Base-by-base conservation (phyloP, 2,329 filamentous ascomycete genomes). In the Sclerotiophoma versabilis region DNA sequence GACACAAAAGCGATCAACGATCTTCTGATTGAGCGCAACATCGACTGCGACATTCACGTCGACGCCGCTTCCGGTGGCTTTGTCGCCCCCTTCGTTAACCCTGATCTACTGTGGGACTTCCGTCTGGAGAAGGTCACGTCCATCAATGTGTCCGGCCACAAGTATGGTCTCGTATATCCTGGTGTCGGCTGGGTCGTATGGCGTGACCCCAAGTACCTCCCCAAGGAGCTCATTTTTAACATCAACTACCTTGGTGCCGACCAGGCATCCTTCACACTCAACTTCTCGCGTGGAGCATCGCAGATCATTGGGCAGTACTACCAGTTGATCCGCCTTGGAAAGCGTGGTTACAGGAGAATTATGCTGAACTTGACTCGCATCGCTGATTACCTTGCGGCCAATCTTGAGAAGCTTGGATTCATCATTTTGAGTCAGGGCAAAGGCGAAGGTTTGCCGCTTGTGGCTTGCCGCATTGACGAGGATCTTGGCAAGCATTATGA, bases 221-320 rank as follows among this genome's bases (percentile, higher is more conserved):
- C 93, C 7, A 84, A 93, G 72, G 93, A 97, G 70, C 87, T 97
- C 19, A 92, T 98, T 68, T 98, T 98, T 85, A 97, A 96, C 83
- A 97, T 98, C 84, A 97, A 97, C 83, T 98, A 98, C 79, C 88
- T 97, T 5, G 93, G 93, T 43, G 93, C 93, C 10, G 92, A 97
- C 72, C 93, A 98, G 75, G 89, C 92, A 2, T 96, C 92, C 3
- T 97, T 97, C 79, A 97, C 93, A 0, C 86, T 98, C 55, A 98
- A 98, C 82, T 98, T 98, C 81, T 96, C 91, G 72, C 96, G 96
- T 76, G 93, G 93, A 52, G 93, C 93, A 11, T 92, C 89, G 5
- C 93, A 97, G 73, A 91, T 97, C 70, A 96, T 98, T 58, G 93
- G 91, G 23, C 93, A 98, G 78, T 98, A 97, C 80, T 97, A 98